Evolutionary conservation across 2,329 filamentous ascomycete genomes (phyloP).

Genomic region (Arthrobotrys conoides): DNA sequence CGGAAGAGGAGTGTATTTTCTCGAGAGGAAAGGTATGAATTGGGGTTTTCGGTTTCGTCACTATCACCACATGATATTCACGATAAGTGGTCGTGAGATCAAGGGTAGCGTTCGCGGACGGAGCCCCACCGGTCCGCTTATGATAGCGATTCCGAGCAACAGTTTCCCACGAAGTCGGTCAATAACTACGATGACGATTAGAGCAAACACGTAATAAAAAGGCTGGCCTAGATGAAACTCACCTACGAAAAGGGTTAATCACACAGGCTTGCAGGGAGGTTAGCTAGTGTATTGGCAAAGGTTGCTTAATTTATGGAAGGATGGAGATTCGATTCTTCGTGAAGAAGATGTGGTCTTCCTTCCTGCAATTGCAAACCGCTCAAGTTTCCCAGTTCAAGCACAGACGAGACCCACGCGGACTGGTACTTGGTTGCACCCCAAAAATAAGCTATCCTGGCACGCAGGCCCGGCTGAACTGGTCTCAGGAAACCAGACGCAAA

Average conservation of each 20-base stretch:
- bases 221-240: constrained; percentile 1
- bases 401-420: constrained; percentile 10
- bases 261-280: constrained; percentile 4
- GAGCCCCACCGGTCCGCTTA: constrained; percentile 59
- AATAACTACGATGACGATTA: constrained; percentile 19
- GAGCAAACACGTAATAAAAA: constrained; percentile 17
- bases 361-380: constrained; percentile 35
- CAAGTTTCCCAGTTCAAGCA: constrained; percentile 15
- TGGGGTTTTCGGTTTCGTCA: constrained; percentile 34
- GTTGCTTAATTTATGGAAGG: neutral
- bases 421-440: constrained; percentile 10
- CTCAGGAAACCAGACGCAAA: constrained; percentile 3
- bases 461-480: constrained; percentile 24
- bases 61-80: constrained; percentile 48
- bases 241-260: constrained; percentile 8
- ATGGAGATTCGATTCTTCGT: constrained; percentile 4
- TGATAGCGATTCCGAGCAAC: constrained; percentile 56
- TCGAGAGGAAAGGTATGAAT: constrained; percentile 27
- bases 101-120: constrained; percentile 59
- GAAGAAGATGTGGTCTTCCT: constrained; percentile 39
- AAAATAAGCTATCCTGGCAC: constrained; percentile 41
- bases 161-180: constrained; percentile 24
- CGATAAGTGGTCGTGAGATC: constrained; percentile 58
- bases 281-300: neutral
- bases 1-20: neutral